Base-by-base conservation (phyloP, 192 early-diverging fungal genomes). In the Kappamyces sp. region DNA sequence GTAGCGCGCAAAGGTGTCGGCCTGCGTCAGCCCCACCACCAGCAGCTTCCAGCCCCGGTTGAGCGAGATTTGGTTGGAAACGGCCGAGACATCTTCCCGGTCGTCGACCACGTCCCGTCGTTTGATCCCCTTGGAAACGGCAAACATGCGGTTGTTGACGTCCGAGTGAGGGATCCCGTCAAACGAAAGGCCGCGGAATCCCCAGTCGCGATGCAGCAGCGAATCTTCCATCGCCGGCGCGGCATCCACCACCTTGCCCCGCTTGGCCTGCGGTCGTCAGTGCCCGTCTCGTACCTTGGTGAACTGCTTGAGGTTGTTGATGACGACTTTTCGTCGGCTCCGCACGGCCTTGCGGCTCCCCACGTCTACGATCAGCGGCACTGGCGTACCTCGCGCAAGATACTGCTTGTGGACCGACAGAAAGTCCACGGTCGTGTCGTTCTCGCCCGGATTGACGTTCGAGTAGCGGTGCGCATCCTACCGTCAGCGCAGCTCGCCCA, bases 11-110 rank as follows among this genome's bases (percentile, higher is more conserved):
- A 82, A 60, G 3, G 74, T 68, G 59, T 82, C 79, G 9, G 79
- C 73, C 54, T 82, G 79, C 37, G 46, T 59, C 7, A 82, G 58
- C 3, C 75, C 79, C 46, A 82, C 50, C 2, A 82, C 64, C 6
- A 82, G 57, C 34, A 82, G 50, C 53, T 82, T 82, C 79, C 79
- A 82, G 2, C 70, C 74, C 33, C 79, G 66, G 53, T 82, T 82
- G 55, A 76, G 72, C 39, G 74, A 66, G 6, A 82, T 67, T 65
- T 82, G 79, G 2, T 72, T 65, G 1, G 77, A 76, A 40, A 67
- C 73, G 61, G 69, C 76, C 51, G 76, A 71, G 8, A 68, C 71
- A 46, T 79, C 77, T 42, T 75, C 77, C 8, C 9, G 13, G 13
- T 10, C 43, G 8, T 9, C 37, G 15, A 31, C 55, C n/a, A 32